A percentile compares a stretch with the other conserved stretches of the same genome.
phyloP scores from a whole-genome alignment of 2,329 filamentous ascomycete species.

The Colletotrichum tropicale region DNA sequence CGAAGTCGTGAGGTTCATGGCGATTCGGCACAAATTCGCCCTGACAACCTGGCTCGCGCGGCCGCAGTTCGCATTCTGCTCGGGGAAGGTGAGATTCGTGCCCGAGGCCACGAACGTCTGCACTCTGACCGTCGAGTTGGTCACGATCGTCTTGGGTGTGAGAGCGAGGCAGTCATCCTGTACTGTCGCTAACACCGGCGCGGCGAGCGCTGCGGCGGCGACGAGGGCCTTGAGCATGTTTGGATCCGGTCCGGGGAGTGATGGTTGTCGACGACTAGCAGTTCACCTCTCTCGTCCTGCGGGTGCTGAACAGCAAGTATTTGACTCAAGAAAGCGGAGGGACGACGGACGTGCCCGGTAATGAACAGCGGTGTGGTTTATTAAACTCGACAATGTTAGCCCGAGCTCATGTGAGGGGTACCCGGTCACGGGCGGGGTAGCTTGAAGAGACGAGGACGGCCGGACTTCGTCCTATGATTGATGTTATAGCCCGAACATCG shows the following conservation, averaged over 20 bases:
- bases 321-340: background rate
- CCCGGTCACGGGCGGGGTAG: background rate
- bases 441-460: background rate
- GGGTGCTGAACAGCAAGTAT: background rate
- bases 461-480: background rate
- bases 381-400: background rate
- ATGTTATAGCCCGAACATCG: background rate
- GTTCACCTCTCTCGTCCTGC: background rate
- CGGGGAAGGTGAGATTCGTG: conserved; percentile 34
- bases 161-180: conserved; percentile 11
- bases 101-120: conserved; percentile 21
- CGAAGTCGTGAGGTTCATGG: conserved; percentile 30
- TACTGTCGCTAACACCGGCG: background rate
- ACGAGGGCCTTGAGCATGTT: background rate
- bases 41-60: conserved; percentile 13
- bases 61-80: conserved; percentile 37
- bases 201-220: background rate
- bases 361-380: background rate
- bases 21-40: conserved; percentile 29
- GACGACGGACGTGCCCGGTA: background rate
- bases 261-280: background rate
- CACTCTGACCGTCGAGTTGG: conserved; percentile 29
- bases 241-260: rapidly evolving
- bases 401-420: background rate
- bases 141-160: background rate